These are phyloP conservation scores for Oenanthe javanica DNA, from an alignment of 140 eudicot genomes.

Conservation along the genomic window DNA sequence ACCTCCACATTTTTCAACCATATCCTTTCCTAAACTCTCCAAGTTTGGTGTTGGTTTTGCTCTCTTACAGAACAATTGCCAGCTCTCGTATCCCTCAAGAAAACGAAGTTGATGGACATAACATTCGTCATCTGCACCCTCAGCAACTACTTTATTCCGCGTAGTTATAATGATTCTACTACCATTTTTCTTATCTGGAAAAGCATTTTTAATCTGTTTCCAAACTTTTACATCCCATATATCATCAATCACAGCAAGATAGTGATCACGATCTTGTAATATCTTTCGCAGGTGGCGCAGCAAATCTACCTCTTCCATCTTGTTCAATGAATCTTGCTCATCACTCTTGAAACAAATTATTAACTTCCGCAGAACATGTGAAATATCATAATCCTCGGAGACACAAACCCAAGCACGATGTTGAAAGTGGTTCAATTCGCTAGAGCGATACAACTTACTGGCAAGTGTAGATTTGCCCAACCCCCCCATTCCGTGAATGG, in stretches of 20 bases:
- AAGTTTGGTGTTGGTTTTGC: not conserved
- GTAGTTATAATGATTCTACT: constrained; percentile 14
- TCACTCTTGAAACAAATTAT: not conserved
- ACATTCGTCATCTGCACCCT: not conserved
- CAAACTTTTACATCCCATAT: constrained; percentile 14
- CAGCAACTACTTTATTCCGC: not conserved
- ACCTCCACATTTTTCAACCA: constrained; percentile 6
- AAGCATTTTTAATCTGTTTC: not conserved
- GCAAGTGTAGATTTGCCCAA: no score
- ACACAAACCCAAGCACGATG: constrained; percentile 22
- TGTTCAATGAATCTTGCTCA: not conserved
- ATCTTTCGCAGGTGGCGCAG: not conserved
- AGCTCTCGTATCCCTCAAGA: not conserved
- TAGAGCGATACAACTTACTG: no score
- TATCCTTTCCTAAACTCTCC: not conserved
- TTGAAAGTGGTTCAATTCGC: no score
- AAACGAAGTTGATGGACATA: not conserved
- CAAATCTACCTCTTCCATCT: constrained; percentile 1
- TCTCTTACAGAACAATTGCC: not conserved
- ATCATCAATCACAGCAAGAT: constrained; percentile 17
- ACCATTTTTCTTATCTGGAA: not conserved
- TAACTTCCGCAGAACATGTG: not conserved
- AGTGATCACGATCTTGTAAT: not conserved
- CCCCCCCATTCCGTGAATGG: no score
- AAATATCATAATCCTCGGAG: constrained; percentile 4